Conservation (phyloP, 352 stramenopile genomes). For the Nothophytophthora sp. region DNA sequence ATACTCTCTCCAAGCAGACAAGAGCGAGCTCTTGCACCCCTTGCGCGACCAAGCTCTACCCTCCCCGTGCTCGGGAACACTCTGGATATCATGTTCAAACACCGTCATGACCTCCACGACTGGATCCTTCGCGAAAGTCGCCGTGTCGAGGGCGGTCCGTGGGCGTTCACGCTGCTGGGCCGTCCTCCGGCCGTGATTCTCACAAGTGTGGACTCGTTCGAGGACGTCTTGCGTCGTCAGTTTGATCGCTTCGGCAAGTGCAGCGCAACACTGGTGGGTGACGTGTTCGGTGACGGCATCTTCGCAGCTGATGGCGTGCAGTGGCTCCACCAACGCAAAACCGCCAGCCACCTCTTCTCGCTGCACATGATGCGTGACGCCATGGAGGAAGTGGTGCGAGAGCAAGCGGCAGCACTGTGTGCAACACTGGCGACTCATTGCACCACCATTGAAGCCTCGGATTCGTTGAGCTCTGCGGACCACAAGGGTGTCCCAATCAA, state of each 20-base stretch:
- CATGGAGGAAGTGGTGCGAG: constrained; percentile 45
- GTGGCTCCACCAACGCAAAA: constrained; percentile 78
- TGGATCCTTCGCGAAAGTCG: constrained; percentile 57
- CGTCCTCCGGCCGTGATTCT: constrained; percentile 41
- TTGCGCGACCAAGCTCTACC: constrained; percentile 35
- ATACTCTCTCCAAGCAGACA: constrained; percentile 25
- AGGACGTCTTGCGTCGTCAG: constrained; percentile 61
- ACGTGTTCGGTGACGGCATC: constrained; percentile 76
- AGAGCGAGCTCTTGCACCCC: constrained; percentile 16
- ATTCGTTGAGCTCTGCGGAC: neutral
- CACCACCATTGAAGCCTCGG: neutral
- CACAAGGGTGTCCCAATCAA: constrained; percentile 17
- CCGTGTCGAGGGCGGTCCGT: constrained; percentile 40
- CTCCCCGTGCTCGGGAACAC: constrained; percentile 53
- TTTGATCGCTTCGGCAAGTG: constrained; percentile 84
- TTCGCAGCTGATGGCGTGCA: constrained; percentile 59
- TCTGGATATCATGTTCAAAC: constrained; percentile 45
- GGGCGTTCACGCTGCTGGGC: constrained; percentile 41
- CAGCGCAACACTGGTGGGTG: constrained; percentile 29
- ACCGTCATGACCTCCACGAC: constrained; percentile 52
- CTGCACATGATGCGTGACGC: constrained; percentile 54
- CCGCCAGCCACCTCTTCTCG: constrained; percentile 88
- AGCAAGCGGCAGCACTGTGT: constrained; percentile 36
- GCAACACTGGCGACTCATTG: constrained; percentile 21
- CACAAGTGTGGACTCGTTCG: constrained; percentile 34